Evolutionary conservation across 805 yeast species (phyloP).

Genomic region (Ogataea allantospora): DNA sequence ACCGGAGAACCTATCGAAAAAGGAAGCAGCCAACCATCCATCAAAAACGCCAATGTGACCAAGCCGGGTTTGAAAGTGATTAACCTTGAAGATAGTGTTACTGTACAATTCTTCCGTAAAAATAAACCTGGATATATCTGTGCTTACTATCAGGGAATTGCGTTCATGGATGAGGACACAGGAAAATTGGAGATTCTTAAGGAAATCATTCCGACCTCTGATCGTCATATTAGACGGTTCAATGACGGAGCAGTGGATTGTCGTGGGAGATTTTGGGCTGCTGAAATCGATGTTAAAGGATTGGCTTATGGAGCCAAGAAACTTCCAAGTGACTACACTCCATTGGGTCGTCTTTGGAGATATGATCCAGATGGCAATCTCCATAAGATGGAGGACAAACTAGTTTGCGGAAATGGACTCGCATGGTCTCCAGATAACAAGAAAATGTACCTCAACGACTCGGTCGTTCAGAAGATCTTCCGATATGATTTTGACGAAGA

Average conservation of each 20-base stretch:
- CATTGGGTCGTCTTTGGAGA: constrained; percentile 35
- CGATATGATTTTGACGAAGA: constrained; percentile 18
- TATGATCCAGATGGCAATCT: constrained; percentile 34
- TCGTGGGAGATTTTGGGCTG: constrained; percentile 50
- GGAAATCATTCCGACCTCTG: constrained; percentile 30
- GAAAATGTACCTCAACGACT: constrained; percentile 20
- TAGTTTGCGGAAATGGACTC: constrained; percentile 30
- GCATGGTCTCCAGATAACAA: constrained; percentile 22
- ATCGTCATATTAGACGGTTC: constrained; percentile 24
- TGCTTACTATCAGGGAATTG: constrained; percentile 35
- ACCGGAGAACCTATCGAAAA: no score
- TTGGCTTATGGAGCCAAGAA: constrained; percentile 27
- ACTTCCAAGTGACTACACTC: constrained; percentile 21
- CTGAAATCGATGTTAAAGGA: constrained; percentile 32
- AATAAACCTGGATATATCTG: constrained; percentile 32
- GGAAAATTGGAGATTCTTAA: constrained; percentile 32
- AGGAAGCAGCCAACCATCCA: constrained; percentile 17
- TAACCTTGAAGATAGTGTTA: constrained; percentile 29
- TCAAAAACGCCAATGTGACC: constrained; percentile 16
- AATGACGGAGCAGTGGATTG: constrained; percentile 32
- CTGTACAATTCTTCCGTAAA: constrained; percentile 33
- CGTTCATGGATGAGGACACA: constrained; percentile 33
- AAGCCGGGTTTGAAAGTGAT: constrained; percentile 24
- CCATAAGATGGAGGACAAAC: constrained; percentile 28
- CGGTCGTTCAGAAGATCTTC: constrained; percentile 13